Evolutionary conservation across 2,329 filamentous ascomycete species (phyloP).

Genomic region (Trichoderma atrobrunneum): DNA sequence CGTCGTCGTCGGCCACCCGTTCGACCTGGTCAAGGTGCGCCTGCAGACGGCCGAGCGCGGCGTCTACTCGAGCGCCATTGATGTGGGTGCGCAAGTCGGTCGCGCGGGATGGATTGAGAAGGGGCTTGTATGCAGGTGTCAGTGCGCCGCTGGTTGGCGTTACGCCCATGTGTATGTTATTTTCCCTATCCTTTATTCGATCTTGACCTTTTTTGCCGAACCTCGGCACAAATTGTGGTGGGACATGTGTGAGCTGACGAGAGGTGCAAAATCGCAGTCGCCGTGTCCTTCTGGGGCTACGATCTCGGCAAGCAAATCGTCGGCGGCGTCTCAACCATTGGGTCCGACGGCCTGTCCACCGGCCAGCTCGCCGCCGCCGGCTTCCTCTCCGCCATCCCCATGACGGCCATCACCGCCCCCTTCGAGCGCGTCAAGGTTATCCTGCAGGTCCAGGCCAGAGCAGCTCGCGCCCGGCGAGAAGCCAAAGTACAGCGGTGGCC

Average conservation of each 20-base stretch:
- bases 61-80: slow-evolving; percentile 84
- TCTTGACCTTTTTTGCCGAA: background rate
- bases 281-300: slow-evolving; percentile 80
- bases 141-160: slow-evolving; percentile 92
- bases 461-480: slow-evolving; percentile 85
- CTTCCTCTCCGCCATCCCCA: slow-evolving; percentile 96
- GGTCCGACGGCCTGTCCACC: slow-evolving; percentile 72
- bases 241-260: background rate
- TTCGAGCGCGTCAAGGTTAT: slow-evolving; percentile 99
- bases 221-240: background rate
- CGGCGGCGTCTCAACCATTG: slow-evolving; percentile 60
- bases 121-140: slow-evolving; percentile 94
- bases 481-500: slow-evolving; percentile 80
- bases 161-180: slow-evolving; percentile 91
- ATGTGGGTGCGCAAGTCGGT: slow-evolving; percentile 85
- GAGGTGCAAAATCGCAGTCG: slow-evolving; percentile 45
- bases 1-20: slow-evolving; percentile 95
- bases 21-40: slow-evolving; percentile 96
- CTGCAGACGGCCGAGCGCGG: slow-evolving; percentile 94
- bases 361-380: slow-evolving; percentile 87
- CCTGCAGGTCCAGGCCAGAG: slow-evolving; percentile 91
- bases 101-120: slow-evolving; percentile 74
- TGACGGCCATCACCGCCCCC: slow-evolving; percentile 97
- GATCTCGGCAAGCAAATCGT: slow-evolving; percentile 93
- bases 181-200: background rate